phyloP scores from a whole-genome alignment of 805 yeast genomes.

The Phaffomyces thermotolerans region DNA sequence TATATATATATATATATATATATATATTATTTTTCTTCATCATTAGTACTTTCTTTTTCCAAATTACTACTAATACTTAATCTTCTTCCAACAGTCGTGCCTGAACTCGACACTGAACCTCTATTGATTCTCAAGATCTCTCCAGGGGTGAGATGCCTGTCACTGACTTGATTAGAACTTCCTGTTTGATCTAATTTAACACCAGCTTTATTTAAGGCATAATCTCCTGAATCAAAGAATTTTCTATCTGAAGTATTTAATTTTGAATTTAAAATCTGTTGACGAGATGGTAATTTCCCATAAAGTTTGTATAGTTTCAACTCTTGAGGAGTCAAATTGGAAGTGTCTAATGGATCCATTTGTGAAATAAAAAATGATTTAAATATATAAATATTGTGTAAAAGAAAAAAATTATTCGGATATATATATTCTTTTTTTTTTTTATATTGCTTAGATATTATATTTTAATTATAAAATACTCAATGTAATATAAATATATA shows the following conservation, averaged over 20 bases:
- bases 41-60: constrained; percentile 6
- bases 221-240: constrained; percentile 91
- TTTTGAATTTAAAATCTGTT: constrained; percentile 67
- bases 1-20: too few relatives aligned
- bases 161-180: constrained; percentile 42
- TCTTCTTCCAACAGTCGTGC: constrained; percentile 21
- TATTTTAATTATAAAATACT: too few relatives aligned
- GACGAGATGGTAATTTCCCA: constrained; percentile 78
- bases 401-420: too few relatives aligned
- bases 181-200: constrained; percentile 24
- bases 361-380: too few relatives aligned
- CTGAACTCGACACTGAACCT: constrained; percentile 44
- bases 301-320: constrained; percentile 68
- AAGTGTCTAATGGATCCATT: constrained; percentile 35
- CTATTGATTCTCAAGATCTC: constrained; percentile 53
- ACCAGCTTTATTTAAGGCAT: constrained; percentile 76
- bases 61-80: constrained; percentile 6
- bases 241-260: constrained; percentile 65
- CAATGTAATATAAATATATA: too few relatives aligned
- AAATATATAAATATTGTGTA: too few relatives aligned
- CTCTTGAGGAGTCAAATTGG: constrained; percentile 70
- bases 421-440: too few relatives aligned
- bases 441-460: too few relatives aligned
- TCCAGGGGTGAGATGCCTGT: constrained; percentile 28
- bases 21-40: too few relatives aligned